Evolutionary conservation across 345 rosid genomes (phyloP), one percentile per base, ranked within the genome.

Genomic region (Triadica sebifera): DNA sequence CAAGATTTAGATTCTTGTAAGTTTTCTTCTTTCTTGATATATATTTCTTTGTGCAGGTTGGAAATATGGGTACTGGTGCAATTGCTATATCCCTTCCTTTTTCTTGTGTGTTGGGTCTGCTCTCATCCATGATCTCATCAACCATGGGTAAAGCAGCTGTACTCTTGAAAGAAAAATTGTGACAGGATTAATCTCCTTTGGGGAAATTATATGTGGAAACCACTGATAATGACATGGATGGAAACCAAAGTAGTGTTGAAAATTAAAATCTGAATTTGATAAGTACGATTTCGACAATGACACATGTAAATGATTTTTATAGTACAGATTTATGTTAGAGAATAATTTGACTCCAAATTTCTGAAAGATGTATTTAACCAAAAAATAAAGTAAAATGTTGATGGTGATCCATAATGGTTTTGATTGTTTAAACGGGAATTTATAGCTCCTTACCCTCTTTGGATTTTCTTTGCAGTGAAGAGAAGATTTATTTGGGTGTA

Each of bases 401-500:
- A 13, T 60, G 64, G 15, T 12, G 17, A 60, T 60, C 39, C 41
- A n/a, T 29, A 12, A 12, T 12, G 19, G 24, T 55, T 55, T 46
- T 16, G n/a, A 24, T 64, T n/a, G 45, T 37, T 72, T 10, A 19
- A 3, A 22, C 8, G 6, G 46, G 20, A 17, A 38, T 67, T 20
- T 19, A n/a, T n/a, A 1, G 15, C 45, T 52, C 29, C 77, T 74
- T 67, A 52, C 12, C 15, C 10, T 22, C 41, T 49, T 68, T 67
- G 15, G 55, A 22, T 82, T 60, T 77, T 70, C 65, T 72, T 34
- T 85, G 78, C 87, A 94, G 97, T 91, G 69, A 86, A 71, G 65
- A 89, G 97, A 86, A 87, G 96, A 87, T 90, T 86, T 69, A 81
- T 92, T 52, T 94, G 98, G 98, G 84, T 92, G 55, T 92, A 92